These are phyloP conservation scores for Elongisporangium prolatum DNA, from an alignment of 352 stramenopile species.

Conservation along the genomic window DNA sequence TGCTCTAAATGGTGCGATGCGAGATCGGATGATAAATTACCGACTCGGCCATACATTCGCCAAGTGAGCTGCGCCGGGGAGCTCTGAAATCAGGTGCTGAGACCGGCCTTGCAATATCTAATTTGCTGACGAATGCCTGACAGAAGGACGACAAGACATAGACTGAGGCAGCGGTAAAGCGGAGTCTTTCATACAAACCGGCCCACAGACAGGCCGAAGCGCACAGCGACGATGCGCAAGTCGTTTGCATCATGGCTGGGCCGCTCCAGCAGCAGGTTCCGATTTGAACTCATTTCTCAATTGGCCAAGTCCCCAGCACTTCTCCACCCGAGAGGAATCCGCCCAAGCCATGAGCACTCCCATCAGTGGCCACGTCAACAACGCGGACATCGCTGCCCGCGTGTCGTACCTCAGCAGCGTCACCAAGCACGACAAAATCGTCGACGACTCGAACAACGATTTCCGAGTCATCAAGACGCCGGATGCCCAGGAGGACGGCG, in stretches of 20 bases:
- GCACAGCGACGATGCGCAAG: background rate
- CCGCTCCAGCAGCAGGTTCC: background rate
- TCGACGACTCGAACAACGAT: slow-evolving; percentile 5
- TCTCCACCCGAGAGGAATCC: background rate
- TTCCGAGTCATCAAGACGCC: background rate
- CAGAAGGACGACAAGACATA: background rate
- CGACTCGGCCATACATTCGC: background rate
- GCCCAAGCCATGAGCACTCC: background rate
- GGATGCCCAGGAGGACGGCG: slow-evolving; percentile 4
- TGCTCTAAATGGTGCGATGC: background rate
- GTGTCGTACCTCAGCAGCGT: slow-evolving; percentile 14
- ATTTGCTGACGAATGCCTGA: background rate
- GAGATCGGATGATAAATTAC: background rate
- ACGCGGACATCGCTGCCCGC: slow-evolving; percentile 8
- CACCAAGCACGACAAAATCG: slow-evolving; percentile 13
- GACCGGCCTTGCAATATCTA: background rate
- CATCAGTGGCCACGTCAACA: slow-evolving; percentile 3
- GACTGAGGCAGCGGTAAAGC: background rate
- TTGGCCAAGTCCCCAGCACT: background rate
- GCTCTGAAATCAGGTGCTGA: background rate
- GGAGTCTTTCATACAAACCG: background rate
- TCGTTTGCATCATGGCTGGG: background rate
- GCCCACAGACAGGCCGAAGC: background rate
- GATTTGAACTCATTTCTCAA: slow-evolving; percentile 3
- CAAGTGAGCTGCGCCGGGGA: background rate